These are phyloP conservation scores for Scedosporium apiospermum DNA, from an alignment of 2,329 filamentous ascomycete species.

Conservation along the genomic window DNA sequence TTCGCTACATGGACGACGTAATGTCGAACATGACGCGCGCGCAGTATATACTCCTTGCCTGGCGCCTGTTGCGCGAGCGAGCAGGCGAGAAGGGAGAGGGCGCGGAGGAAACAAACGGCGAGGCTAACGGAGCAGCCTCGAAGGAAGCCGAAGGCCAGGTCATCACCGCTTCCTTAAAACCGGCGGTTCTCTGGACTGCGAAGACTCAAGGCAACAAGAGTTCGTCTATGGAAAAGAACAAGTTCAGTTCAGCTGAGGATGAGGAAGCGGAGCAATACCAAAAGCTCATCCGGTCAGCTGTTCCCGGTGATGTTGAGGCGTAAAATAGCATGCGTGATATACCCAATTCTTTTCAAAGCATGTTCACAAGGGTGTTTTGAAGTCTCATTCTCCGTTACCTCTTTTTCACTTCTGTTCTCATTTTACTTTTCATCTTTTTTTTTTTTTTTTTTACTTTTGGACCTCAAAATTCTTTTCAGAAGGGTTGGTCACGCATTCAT, in stretches of 20 bases:
- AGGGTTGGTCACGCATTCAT: no score
- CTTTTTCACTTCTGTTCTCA: background rate
- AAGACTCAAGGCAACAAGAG: conserved; percentile 2
- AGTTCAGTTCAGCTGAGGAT: conserved; percentile 20
- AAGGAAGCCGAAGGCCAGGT: conserved; percentile 18
- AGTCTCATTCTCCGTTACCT: background rate
- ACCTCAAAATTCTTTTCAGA: no score
- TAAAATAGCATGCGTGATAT: conserved; percentile 4
- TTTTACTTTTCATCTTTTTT: background rate
- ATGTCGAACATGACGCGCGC: conserved; percentile 61
- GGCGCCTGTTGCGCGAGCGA: conserved; percentile 46
- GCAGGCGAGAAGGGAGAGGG: conserved; percentile 21
- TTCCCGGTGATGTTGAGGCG: conserved; percentile 21
- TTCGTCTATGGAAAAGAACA: conserved; percentile 12
- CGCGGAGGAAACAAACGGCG: conserved; percentile 20
- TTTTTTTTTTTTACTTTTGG: no score
- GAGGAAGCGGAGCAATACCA: conserved; percentile 26
- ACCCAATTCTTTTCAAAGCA: background rate
- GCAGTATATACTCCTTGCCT: conserved; percentile 57
- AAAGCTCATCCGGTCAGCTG: conserved; percentile 26
- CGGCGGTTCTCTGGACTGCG: conserved; percentile 25
- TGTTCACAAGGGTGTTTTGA: background rate
- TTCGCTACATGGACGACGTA: conserved; percentile 59
- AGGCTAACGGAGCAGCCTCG: conserved; percentile 20
- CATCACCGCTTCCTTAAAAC: conserved; percentile 7